Evolutionary conservation across 2,329 filamentous ascomycete genomes (phyloP), one percentile per base, ranked within the genome.

Genomic region (Lasiodiplodia sp.): DNA sequence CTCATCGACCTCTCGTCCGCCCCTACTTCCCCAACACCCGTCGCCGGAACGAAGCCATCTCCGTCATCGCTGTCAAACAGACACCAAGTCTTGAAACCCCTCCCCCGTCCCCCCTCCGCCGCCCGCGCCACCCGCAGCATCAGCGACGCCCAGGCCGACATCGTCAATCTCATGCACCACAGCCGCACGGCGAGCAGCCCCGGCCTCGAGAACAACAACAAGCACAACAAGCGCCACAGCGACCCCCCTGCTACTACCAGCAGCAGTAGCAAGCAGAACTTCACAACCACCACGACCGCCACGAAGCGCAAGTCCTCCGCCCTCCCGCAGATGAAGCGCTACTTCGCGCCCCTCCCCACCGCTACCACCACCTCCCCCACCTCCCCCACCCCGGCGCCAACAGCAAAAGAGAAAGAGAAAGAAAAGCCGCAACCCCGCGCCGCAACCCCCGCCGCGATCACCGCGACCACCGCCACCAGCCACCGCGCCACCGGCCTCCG

Each of bases 61-160:
- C 40, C 16, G 1, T 6, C 38, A 7, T 44, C 40, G 40, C 21
- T 8, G 2, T 10, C n/a, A 7, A 47, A n/a, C 44, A 47, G 10
- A 14, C 44, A 5, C 53, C 53, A 4, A 0, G 6, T 1, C 2
- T 2, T 34, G 8, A 34, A 34, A 34, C 28, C 53, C 34, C 28
- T 18, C 18, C 18, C 25, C 21, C 23, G 16, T 16, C 23, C 38
- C 38, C 4, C 10, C 25, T 4, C 40, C 25, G 8, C 18, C 25
- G 0, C 58, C 25, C 40, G 38, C 58, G 6, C 25, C 40, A 18
- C 23, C 18, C 40, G 58, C 40, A 62, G 58, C 58, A 51, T 62
- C 58, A 62, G 58, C 25, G 40, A 62, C 40, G 40, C 58, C 58
- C 58, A 62, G 18, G 40, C 58, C 58, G 58, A 62, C 14, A 34